Percentiles rank a stretch among this genome's conserved stretches.
Evolutionary conservation across 306 rosid species (phyloP).

Genomic region (Cucurbita pepo): DNA sequence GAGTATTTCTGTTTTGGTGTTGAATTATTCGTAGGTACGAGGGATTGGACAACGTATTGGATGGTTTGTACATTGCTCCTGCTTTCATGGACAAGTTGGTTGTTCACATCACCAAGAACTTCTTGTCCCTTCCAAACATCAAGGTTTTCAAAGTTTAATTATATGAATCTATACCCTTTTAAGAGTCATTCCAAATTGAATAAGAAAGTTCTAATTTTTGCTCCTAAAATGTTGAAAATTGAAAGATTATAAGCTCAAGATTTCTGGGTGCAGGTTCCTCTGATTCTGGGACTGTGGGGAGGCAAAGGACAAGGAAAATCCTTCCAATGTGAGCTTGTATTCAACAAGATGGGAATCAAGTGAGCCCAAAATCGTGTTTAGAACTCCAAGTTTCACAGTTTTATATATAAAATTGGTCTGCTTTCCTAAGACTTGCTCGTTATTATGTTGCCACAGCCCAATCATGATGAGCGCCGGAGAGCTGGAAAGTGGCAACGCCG

Average conservation of each 20-base stretch:
- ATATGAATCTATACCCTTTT: too few relatives aligned
- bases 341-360: slow-evolving; percentile 99
- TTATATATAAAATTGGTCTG: background rate
- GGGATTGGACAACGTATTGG: slow-evolving; percentile 49
- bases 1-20: background rate
- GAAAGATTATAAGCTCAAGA: too few relatives aligned
- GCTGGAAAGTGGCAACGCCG: slow-evolving; percentile 91
- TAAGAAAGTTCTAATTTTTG: too few relatives aligned
- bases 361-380: slow-evolving; percentile 10
- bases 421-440: background rate
- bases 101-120: slow-evolving; percentile 93
- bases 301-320: slow-evolving; percentile 99
- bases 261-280: slow-evolving; percentile 42
- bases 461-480: slow-evolving; percentile 99
- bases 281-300: slow-evolving; percentile 98
- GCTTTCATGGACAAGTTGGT: slow-evolving; percentile 98
- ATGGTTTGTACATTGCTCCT: slow-evolving; percentile 83
- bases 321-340: slow-evolving; percentile 92
- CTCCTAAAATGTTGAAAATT: too few relatives aligned
- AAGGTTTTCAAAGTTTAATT: slow-evolving; percentile 25
- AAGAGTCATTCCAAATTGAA: background rate
- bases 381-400: background rate
- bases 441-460: slow-evolving; percentile 35
- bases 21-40: slow-evolving; percentile 33
- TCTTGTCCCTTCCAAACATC: slow-evolving; percentile 76